Evolutionary conservation across 106 monocot genomes (phyloP).

Genomic region (Dendrobium huoshanense): DNA sequence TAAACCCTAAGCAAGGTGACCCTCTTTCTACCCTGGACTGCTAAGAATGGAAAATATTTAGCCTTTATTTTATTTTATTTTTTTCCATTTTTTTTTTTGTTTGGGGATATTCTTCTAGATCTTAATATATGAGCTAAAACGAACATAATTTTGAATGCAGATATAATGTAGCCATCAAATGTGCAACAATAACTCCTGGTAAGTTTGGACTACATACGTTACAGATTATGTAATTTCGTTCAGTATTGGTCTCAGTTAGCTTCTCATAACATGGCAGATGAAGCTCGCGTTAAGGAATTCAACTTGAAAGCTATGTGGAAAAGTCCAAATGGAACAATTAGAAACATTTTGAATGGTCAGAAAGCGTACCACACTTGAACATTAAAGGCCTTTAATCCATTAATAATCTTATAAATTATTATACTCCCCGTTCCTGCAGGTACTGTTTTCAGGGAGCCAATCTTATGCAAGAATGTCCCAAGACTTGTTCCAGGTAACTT

Average conservation of each 20-base stretch:
- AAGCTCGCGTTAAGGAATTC: constrained; percentile 54
- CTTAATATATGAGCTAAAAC: background rate
- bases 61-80: background rate
- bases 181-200: constrained; percentile 12
- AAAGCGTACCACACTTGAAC: background rate
- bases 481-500: constrained; percentile 46
- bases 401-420: background rate
- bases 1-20: too few species aligned
- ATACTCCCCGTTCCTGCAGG: constrained; percentile 15
- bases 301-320: constrained; percentile 65
- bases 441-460: constrained; percentile 68
- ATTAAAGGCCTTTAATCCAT: background rate
- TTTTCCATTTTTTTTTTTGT: background rate
- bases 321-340: constrained; percentile 65
- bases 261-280: constrained; percentile 26
- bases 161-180: constrained; percentile 15
- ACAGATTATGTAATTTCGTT: too few species aligned
- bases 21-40: background rate
- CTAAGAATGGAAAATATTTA: background rate
- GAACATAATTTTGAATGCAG: background rate
- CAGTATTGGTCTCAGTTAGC: background rate
- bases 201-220: background rate
- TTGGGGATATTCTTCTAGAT: background rate
- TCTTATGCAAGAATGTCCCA: constrained; percentile 56
- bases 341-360: constrained; percentile 61